Conservation (phyloP, 805 yeast species). For the Hanseniaspora meyeri region DNA sequence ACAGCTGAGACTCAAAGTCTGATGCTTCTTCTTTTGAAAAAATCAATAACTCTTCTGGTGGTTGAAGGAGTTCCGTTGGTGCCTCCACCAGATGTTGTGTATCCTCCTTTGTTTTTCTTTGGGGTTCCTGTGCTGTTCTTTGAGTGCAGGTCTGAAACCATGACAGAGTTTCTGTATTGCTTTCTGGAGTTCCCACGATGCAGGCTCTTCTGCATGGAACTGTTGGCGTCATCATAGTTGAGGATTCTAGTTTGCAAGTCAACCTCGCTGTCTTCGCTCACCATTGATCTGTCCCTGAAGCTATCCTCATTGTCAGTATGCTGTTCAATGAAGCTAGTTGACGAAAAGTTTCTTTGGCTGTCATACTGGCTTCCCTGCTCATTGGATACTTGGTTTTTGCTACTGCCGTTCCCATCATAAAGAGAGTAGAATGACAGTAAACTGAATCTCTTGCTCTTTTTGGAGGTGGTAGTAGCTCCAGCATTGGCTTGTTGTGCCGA, state of each 20-base stretch:
- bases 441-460: conserved; percentile 31
- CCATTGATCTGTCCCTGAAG: not conserved
- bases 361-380: not conserved
- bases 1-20: conserved; percentile 14
- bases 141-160: not conserved
- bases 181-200: not conserved
- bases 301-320: not conserved
- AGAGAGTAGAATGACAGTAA: conserved; percentile 29
- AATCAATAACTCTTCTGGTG: conserved; percentile 66
- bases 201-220: not conserved
- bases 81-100: conserved; percentile 7
- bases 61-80: conserved; percentile 35
- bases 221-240: not conserved
- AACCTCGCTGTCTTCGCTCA: not conserved
- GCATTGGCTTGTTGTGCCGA: conserved; percentile 6
- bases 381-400: conserved; percentile 17
- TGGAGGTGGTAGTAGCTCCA: conserved; percentile 1
- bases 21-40: conserved; percentile 56
- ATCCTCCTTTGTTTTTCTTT: conserved; percentile 12
- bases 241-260: conserved; percentile 8
- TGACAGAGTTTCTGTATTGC: conserved; percentile 9
- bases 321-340: conserved; percentile 9
- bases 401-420: conserved; percentile 15
- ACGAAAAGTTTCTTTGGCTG: not conserved
- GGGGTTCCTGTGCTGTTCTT: not conserved